A percentile compares a stretch with the other conserved stretches of the same genome.
phyloP scores from a whole-genome alignment of 805 yeast species.

The Cyberlindnera americana region DNA sequence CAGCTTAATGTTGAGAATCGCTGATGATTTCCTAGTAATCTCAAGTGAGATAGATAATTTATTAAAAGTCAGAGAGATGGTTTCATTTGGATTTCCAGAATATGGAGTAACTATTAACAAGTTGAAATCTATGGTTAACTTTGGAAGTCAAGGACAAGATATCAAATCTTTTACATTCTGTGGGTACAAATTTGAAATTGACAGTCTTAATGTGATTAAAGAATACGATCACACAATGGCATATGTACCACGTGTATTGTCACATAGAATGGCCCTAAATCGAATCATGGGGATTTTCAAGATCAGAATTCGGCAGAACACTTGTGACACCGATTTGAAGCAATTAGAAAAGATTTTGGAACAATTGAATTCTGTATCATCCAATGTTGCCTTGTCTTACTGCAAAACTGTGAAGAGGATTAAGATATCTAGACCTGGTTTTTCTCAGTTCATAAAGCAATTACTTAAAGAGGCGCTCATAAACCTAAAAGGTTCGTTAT shows the following conservation, averaged over 20 bases:
- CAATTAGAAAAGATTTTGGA: constrained; percentile 16
- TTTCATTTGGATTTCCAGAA: constrained; percentile 37
- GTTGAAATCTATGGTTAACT: constrained; percentile 37
- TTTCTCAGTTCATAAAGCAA: constrained; percentile 9
- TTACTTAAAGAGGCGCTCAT: constrained; percentile 2
- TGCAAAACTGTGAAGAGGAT: constrained; percentile 4
- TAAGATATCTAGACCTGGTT: constrained; percentile 1
- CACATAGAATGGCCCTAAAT: constrained; percentile 13
- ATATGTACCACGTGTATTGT: constrained; percentile 12
- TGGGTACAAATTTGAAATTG: constrained; percentile 37
- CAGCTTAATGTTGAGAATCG: constrained; percentile 55
- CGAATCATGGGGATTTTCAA: constrained; percentile 26
- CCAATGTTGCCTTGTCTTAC: constrained; percentile 24
- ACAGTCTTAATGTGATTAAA: constrained; percentile 35
- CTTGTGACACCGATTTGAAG: constrained; percentile 26
- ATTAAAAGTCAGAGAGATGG: constrained; percentile 25
- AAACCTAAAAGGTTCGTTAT: not conserved
- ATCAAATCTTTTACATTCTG: constrained; percentile 34
- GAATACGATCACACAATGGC: constrained; percentile 19
- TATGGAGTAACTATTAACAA: constrained; percentile 30
- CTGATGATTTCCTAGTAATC: constrained; percentile 82
- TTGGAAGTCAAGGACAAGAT: constrained; percentile 15
- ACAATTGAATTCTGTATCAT: constrained; percentile 18
- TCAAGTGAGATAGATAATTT: constrained; percentile 41
- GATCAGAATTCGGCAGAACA: constrained; percentile 32